Evolutionary conservation across 2,329 filamentous ascomycete species (phyloP).

Genomic region (Gliomastix tumulicola): DNA sequence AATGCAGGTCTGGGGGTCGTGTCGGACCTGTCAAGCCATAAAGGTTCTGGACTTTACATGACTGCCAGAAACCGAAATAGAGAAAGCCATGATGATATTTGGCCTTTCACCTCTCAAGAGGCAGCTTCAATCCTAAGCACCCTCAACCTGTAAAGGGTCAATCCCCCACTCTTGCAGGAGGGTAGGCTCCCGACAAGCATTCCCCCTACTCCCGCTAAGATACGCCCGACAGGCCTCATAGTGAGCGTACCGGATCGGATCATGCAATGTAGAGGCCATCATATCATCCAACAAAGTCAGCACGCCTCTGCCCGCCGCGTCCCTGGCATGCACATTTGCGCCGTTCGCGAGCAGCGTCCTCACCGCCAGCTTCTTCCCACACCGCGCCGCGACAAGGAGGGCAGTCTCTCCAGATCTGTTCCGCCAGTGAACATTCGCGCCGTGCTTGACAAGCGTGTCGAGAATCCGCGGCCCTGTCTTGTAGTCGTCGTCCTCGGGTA

Average conservation of each 20-base stretch:
- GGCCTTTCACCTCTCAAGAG: too few species aligned
- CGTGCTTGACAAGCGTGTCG: conserved; percentile 28
- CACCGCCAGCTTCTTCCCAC: conserved; percentile 45
- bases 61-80: too few species aligned
- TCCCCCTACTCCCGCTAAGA: conserved; percentile 30
- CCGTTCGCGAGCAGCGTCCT: conserved; percentile 36
- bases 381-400: conserved; percentile 44
- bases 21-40: too few species aligned
- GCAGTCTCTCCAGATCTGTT: conserved; percentile 49
- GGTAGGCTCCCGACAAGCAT: conserved; percentile 28
- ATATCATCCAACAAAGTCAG: conserved; percentile 37
- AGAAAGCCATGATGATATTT: too few species aligned
- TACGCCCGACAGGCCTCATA: conserved; percentile 38
- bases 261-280: conserved; percentile 20
- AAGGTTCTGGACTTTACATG: too few species aligned
- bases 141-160: too few species aligned
- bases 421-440: conserved; percentile 39
- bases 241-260: conserved; percentile 23
- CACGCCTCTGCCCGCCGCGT: conserved; percentile 34
- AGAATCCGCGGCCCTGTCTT: conserved; percentile 38
- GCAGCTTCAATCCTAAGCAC: too few species aligned
- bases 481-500: conserved; percentile 44
- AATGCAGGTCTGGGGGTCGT: too few species aligned
- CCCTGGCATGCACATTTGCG: conserved; percentile 39
- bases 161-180: conserved; percentile 31